Evolutionary conservation across 179 eudicot species (phyloP).

Genomic region (Pouteria campechiana): DNA sequence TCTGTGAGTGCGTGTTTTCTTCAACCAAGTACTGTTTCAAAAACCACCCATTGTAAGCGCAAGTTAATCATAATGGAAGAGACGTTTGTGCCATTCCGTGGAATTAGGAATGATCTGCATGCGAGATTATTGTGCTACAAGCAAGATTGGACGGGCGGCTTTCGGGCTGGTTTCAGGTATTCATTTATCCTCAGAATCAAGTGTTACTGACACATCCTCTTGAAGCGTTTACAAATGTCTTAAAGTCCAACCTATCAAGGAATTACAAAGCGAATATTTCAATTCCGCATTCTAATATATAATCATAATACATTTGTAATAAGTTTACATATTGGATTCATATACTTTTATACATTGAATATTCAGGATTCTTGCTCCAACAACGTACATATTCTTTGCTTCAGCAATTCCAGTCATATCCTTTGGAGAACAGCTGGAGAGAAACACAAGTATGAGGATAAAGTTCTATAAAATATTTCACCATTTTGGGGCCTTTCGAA

Average conservation of each 20-base stretch:
- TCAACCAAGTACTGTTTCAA: too few relatives aligned
- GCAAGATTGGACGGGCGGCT: conserved; percentile 95
- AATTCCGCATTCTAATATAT: too few relatives aligned
- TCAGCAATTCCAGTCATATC: conserved; percentile 99
- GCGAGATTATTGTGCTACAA: conserved; percentile 83
- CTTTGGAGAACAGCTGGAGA: conserved; percentile 94
- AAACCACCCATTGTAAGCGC: conserved; percentile 2
- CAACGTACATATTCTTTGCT: conserved; percentile 95
- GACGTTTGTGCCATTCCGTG: conserved; percentile 89
- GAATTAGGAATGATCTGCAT: conserved; percentile 84
- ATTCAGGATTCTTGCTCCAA: conserved; percentile 89
- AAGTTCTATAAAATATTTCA: neutral
- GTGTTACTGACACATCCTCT: too few relatives aligned
- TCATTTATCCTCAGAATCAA: too few relatives aligned
- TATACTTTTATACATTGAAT: too few relatives aligned
- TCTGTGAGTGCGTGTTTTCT: too few relatives aligned
- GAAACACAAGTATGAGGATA: conserved; percentile 55
- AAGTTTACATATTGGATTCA: too few relatives aligned
- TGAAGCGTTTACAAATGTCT: too few relatives aligned
- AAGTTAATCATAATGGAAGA: conserved; percentile 62
- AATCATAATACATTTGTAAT: too few relatives aligned
- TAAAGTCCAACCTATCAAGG: too few relatives aligned
- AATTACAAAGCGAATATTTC: too few relatives aligned
- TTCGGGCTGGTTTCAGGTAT: conserved; percentile 93
- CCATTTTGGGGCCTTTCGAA: too few relatives aligned